Percentiles rank a stretch among this genome's conserved stretches.
phyloP scores from a whole-genome alignment of 2,329 filamentous ascomycete genomes.

The Plectosphaerella cucumerina region DNA sequence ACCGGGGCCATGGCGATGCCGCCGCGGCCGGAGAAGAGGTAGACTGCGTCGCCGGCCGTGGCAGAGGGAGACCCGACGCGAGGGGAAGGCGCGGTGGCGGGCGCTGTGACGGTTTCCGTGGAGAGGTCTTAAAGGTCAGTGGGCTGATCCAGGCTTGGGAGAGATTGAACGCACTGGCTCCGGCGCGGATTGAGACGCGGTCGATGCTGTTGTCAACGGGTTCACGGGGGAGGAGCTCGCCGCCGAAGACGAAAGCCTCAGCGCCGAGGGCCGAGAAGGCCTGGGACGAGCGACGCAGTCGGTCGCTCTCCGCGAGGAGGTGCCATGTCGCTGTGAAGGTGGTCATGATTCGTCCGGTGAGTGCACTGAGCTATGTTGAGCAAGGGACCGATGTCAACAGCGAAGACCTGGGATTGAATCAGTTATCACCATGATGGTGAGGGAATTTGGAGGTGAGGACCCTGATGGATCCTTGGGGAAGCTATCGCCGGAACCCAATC shows the following conservation, averaged over 20 bases:
- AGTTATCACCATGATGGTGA: no score
- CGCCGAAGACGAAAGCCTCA: conserved; percentile 43
- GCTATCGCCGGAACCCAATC: no score
- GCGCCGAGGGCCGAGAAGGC: conserved; percentile 33
- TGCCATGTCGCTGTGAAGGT: conserved; percentile 18
- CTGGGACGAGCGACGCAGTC: conserved; percentile 47
- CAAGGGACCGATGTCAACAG: no score
- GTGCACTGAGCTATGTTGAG: no score
- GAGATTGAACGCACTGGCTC: neutral
- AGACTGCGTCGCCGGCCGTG: conserved; percentile 42
- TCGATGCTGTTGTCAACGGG: conserved; percentile 47
- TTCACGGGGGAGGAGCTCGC: conserved; percentile 44
- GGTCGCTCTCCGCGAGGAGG: conserved; percentile 15
- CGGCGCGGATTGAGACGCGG: conserved; percentile 20
- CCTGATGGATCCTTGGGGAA: no score
- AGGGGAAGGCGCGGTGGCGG: conserved; percentile 35
- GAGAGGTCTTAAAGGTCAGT: no score
- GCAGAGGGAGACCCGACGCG: conserved; percentile 53
- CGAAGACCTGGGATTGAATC: no score
- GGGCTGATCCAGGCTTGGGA: no score
- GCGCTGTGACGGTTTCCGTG: conserved; percentile 12
- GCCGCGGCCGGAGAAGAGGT: conserved; percentile 60
- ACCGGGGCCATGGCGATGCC: conserved; percentile 55
- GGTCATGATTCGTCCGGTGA: conserved; percentile 3
- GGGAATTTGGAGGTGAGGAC: no score